Conservation (phyloP, 192 early-diverging fungal species). For the Rhizophagus prolifer region DNA sequence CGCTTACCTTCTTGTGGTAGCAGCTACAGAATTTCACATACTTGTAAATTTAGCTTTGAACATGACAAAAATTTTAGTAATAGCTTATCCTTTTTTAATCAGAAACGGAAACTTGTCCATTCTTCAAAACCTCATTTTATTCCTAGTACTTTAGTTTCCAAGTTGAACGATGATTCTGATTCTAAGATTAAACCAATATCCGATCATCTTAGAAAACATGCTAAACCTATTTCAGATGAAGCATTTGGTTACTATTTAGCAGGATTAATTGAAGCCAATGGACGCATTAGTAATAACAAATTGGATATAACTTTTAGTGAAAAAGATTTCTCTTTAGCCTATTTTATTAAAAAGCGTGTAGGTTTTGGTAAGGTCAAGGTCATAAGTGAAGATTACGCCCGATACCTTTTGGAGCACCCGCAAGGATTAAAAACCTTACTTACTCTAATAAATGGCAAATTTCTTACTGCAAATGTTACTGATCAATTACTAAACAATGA, state of each 20-base stretch:
- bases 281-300: neutral
- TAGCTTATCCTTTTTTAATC: no score
- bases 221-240: neutral
- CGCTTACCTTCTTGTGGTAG: no score
- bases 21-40: no score
- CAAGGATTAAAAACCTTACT: neutral
- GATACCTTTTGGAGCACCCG: neutral
- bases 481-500: no score
- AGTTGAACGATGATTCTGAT: no score
- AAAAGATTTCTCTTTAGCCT: neutral
- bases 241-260: neutral
- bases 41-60: no score
- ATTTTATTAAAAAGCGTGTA: neutral
- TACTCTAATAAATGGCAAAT: neutral
- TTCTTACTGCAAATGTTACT: neutral
- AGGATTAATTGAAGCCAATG: neutral
- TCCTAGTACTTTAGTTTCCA: no score
- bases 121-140: no score
- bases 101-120: no score
- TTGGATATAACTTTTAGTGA: neutral
- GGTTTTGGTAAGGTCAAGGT: neutral
- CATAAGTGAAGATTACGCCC: neutral
- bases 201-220: neutral
- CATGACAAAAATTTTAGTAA: no score
- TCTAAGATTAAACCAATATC: neutral